Evolutionary conservation across 2,329 filamentous ascomycete genomes (phyloP).

Genomic region (Pseudogymnoascus destructans): DNA sequence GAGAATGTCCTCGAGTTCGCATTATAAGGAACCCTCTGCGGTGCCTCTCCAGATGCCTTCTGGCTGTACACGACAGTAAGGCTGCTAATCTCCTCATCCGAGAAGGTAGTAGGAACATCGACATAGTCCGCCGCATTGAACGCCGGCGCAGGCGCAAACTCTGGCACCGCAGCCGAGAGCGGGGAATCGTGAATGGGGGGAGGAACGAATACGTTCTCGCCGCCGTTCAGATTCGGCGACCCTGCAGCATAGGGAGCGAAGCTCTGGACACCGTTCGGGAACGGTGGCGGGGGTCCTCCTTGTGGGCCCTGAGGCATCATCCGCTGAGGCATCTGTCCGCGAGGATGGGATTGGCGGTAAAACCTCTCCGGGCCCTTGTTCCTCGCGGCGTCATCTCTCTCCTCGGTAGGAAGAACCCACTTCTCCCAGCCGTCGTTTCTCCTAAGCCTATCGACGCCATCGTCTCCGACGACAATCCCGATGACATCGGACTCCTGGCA

Average conservation of each 20-base stretch:
- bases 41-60: constrained; percentile 27
- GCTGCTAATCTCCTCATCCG: constrained; percentile 37
- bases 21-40: constrained; percentile 26
- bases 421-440: constrained; percentile 63
- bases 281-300: constrained; percentile 19
- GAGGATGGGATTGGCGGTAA: constrained; percentile 15
- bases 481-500: constrained; percentile 60
- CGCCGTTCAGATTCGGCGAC: constrained; percentile 18
- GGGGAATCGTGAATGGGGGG: constrained; percentile 31
- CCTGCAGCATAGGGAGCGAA: constrained; percentile 15
- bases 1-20: constrained; percentile 37
- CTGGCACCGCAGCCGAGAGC: constrained; percentile 49
- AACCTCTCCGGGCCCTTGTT: constrained; percentile 51
- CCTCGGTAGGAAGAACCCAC: constrained; percentile 60
- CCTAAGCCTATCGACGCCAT: constrained; percentile 68
- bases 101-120: constrained; percentile 32
- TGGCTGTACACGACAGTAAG: constrained; percentile 37
- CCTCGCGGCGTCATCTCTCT: constrained; percentile 61
- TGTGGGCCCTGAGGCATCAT: constrained; percentile 21
- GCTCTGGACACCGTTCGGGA: constrained; percentile 23
- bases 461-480: constrained; percentile 62
- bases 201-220: constrained; percentile 30
- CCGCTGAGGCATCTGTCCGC: constrained; percentile 17
- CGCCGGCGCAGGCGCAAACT: constrained; percentile 32
- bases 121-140: constrained; percentile 19